phyloP scores from a whole-genome alignment of 2,329 filamentous ascomycete genomes.

The Stagonosporopsis cucurbitacearum region DNA sequence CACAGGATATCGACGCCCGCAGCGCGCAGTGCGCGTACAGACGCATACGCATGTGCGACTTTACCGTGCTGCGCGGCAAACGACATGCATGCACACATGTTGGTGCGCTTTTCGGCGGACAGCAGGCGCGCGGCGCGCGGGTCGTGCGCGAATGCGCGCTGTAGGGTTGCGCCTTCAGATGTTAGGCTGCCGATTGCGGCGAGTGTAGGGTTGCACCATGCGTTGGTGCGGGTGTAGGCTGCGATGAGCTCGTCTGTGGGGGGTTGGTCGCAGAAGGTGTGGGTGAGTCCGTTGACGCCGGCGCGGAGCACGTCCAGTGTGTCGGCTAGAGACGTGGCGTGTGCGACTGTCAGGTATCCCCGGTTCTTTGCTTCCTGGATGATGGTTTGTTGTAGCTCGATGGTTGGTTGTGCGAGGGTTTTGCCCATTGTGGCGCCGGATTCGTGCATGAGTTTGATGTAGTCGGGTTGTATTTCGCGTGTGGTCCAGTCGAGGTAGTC shows the following conservation, averaged over 20 bases:
- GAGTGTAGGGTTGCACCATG: constrained; percentile 54
- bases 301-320: constrained; percentile 51
- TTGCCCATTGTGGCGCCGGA: constrained; percentile 51
- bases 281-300: constrained; percentile 54
- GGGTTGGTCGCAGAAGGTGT: constrained; percentile 52
- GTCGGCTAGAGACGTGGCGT: constrained; percentile 49
- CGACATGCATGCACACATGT: constrained; percentile 52
- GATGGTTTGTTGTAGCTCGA: constrained; percentile 55
- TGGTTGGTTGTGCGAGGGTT: constrained; percentile 48
- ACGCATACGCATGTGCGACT: constrained; percentile 52
- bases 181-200: constrained; percentile 51
- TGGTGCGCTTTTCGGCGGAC: constrained; percentile 41
- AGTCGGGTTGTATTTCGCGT: constrained; percentile 52
- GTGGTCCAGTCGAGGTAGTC: constrained; percentile 52
- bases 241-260: constrained; percentile 49
- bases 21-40: constrained; percentile 47
- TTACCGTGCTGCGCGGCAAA: constrained; percentile 43
- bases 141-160: constrained; percentile 52
- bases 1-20: constrained; percentile 52
- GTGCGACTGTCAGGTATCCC: constrained; percentile 50
- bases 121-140: constrained; percentile 44
- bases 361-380: constrained; percentile 50
- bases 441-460: constrained; percentile 62
- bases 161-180: constrained; percentile 48
- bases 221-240: constrained; percentile 52